Conservation (phyloP, 2,329 filamentous ascomycete genomes). For the Fusarium dlaminii region DNA sequence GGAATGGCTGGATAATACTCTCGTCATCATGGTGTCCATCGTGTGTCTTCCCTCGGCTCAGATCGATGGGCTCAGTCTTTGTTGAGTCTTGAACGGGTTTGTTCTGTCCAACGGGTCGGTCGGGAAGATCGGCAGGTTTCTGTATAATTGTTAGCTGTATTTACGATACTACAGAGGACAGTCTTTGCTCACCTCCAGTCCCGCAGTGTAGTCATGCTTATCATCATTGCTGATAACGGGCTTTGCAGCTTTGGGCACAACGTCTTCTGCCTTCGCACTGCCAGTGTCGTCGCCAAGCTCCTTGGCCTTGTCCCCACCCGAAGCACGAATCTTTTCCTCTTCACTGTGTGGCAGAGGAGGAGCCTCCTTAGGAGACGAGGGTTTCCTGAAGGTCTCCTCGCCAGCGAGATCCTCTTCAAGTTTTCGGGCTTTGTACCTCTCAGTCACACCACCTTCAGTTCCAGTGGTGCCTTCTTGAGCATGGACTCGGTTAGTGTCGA, state of each 20-base stretch:
- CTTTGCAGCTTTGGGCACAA: constrained; percentile 24
- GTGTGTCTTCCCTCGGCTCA: constrained; percentile 48
- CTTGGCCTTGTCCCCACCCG: constrained; percentile 44
- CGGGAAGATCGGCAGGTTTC: constrained; percentile 85
- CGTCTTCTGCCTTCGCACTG: constrained; percentile 12
- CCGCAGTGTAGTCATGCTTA: constrained; percentile 48
- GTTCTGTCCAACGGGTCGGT: constrained; percentile 78
- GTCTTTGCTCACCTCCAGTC: constrained; percentile 47
- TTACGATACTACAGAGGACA: background rate
- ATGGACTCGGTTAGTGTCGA: constrained; percentile 78
- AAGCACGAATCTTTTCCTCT: constrained; percentile 69
- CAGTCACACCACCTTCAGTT: constrained; percentile 87
- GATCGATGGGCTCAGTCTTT: constrained; percentile 70
- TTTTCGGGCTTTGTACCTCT: constrained; percentile 82
- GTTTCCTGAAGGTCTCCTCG: constrained; percentile 76
- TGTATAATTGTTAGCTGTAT: constrained; percentile 49
- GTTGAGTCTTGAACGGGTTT: constrained; percentile 73
- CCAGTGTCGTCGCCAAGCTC: background rate
- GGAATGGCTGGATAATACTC: constrained; percentile 79
- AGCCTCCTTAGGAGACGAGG: constrained; percentile 85
- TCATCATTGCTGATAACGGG: constrained; percentile 53
- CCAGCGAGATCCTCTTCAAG: constrained; percentile 72
- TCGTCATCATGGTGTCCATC: constrained; percentile 61
- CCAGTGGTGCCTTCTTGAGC: constrained; percentile 89
- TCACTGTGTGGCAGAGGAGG: constrained; percentile 85